Evolutionary conservation across 768 basidiomycete genomes (phyloP).

Genomic region (Amanita rubescens): DNA sequence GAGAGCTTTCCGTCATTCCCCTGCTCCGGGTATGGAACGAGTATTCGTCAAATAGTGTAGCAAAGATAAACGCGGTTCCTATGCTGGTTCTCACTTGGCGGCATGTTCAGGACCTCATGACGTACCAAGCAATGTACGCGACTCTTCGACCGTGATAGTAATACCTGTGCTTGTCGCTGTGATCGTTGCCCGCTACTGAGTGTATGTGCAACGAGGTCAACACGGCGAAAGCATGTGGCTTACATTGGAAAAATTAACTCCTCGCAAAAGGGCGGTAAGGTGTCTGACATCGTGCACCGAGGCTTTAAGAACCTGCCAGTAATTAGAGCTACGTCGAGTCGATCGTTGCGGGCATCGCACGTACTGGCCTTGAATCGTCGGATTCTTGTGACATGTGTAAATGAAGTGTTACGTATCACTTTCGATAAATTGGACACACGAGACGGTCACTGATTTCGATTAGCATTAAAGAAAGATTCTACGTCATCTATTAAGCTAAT

Average conservation of each 20-base stretch:
- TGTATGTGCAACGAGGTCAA: not conserved
- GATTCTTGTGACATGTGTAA: not conserved
- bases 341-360: not conserved
- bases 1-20: slow-evolving; percentile 16
- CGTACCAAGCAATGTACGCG: slow-evolving; percentile 71
- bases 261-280: slow-evolving; percentile 69
- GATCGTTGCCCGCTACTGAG: slow-evolving; percentile 63
- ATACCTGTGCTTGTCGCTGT: slow-evolving; percentile 65
- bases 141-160: slow-evolving; percentile 79
- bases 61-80: slow-evolving; percentile 83
- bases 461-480: not conserved
- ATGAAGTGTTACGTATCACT: not conserved
- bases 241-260: slow-evolving; percentile 77
- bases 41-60: slow-evolving; percentile 76
- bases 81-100: slow-evolving; percentile 1
- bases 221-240: slow-evolving; percentile 18
- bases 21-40: slow-evolving; percentile 35
- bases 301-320: slow-evolving; percentile 51
- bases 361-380: not conserved
- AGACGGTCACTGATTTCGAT: too few relatives aligned
- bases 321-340: not conserved
- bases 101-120: slow-evolving; percentile 7
- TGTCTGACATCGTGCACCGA: slow-evolving; percentile 79
- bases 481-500: not conserved
- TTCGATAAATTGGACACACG: not conserved